phyloP scores from a whole-genome alignment of 345 rosid species.

The Acer yangbiense region DNA sequence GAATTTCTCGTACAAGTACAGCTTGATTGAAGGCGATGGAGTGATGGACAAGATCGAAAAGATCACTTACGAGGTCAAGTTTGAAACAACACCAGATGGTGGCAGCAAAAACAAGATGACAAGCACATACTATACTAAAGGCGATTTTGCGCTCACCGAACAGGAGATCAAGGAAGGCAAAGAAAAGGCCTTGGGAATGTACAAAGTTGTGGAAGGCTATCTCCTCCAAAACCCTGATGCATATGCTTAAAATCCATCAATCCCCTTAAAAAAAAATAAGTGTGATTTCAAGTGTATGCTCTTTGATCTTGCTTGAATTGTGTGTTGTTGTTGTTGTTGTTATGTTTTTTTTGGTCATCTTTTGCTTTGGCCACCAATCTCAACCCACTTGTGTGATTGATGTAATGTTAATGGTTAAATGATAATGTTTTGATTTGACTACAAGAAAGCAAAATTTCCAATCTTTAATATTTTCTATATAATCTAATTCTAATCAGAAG shows the following conservation, averaged over 20 bases:
- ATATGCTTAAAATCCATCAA: slow-evolving; percentile 24
- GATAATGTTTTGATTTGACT: background rate
- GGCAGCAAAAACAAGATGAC: slow-evolving; percentile 39
- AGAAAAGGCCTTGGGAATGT: slow-evolving; percentile 35
- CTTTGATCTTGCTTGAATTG: background rate
- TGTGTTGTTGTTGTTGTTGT: background rate
- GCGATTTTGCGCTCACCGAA: slow-evolving; percentile 25
- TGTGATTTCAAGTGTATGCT: background rate
- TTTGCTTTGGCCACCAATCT: background rate
- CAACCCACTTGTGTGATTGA: background rate
- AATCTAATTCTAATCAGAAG: background rate
- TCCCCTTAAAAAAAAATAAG: background rate
- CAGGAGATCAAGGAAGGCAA: slow-evolving; percentile 37
- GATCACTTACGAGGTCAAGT: slow-evolving; percentile 27
- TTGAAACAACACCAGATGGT: slow-evolving; percentile 32
- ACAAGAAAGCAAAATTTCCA: background rate
- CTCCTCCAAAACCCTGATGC: slow-evolving; percentile 37
- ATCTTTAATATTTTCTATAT: background rate
- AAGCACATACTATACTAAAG: slow-evolving; percentile 36
- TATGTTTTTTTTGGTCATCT: background rate
- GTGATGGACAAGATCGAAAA: slow-evolving; percentile 28
- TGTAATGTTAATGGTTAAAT: background rate
- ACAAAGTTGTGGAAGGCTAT: slow-evolving; percentile 36
- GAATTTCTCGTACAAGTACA: slow-evolving; percentile 32
- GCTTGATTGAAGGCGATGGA: slow-evolving; percentile 36